These are phyloP conservation scores for Toxicodendron radicans DNA, from an alignment of 345 rosid species.

Conservation along the genomic window DNA sequence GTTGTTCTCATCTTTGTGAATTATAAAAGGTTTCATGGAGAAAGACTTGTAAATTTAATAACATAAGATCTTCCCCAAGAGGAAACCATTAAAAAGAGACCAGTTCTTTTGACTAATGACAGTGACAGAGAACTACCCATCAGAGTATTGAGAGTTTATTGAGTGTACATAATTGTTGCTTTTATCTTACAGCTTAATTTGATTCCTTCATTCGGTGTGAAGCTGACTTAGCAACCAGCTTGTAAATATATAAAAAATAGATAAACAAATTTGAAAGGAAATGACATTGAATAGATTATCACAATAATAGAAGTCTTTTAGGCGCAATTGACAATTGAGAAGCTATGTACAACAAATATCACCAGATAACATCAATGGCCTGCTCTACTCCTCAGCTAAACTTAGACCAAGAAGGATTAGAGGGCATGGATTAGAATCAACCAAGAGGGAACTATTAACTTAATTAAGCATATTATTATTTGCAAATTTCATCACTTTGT, in stretches of 20 bases:
- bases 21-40: no score
- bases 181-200: background rate
- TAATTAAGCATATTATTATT: background rate
- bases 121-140: no score
- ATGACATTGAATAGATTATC: conserved; percentile 13
- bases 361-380: conserved; percentile 18
- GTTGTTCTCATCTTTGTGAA: background rate
- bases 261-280: conserved; percentile 23
- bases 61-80: background rate
- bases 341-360: conserved; percentile 19
- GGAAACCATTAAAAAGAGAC: background rate
- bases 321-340: conserved; percentile 16
- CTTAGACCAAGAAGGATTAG: conserved; percentile 8
- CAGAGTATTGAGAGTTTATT: no score
- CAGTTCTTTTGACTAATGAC: no score
- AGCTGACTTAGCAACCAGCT: background rate
- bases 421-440: conserved; percentile 3
- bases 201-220: background rate
- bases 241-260: conserved; percentile 21
- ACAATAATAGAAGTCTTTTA: conserved; percentile 3
- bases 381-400: background rate
- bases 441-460: background rate
- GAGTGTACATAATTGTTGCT: background rate
- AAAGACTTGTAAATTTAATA: background rate
- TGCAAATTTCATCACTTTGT: background rate